These are phyloP conservation scores for Scheffersomyces stambukii DNA, from an alignment of 1,139 yeast genomes.

Conservation along the genomic window DNA sequence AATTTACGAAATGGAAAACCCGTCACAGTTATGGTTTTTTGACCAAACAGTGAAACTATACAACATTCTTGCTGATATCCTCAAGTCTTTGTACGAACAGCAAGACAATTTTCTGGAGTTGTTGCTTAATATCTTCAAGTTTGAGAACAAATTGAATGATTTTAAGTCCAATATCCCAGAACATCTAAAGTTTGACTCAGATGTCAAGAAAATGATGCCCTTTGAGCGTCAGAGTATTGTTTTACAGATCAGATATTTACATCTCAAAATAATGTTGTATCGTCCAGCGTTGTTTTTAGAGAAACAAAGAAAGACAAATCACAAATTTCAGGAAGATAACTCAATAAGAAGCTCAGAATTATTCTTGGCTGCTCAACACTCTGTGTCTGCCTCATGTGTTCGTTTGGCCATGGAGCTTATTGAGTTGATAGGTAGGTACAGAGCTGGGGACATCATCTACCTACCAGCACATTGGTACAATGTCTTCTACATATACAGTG, in stretches of 20 bases:
- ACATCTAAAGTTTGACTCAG: constrained; percentile 7
- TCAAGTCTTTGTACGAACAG: constrained; percentile 8
- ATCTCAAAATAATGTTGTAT: constrained; percentile 11
- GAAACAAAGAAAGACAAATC: not conserved
- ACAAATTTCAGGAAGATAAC: constrained; percentile 1
- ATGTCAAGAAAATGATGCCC: constrained; percentile 6
- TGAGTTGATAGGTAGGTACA: constrained; percentile 7
- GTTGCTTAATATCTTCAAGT: constrained; percentile 7
- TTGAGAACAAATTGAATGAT: constrained; percentile 8
- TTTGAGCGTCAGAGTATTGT: constrained; percentile 12
- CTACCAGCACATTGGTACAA: constrained; percentile 13
- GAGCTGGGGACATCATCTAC: constrained; percentile 9
- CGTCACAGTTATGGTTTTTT: constrained; percentile 10
- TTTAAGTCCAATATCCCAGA: constrained; percentile 10
- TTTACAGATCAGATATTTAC: constrained; percentile 10
- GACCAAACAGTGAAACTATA: constrained; percentile 10
- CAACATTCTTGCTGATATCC: constrained; percentile 11
- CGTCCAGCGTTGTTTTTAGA: constrained; percentile 9
- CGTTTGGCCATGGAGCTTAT: constrained; percentile 10
- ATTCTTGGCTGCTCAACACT: constrained; percentile 7
- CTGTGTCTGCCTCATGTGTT: constrained; percentile 10
- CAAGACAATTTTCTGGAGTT: constrained; percentile 6
- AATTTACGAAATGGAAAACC: constrained; percentile 3
- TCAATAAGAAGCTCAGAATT: constrained; percentile 10
- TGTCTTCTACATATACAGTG: constrained; percentile 11